phyloP scores from a whole-genome alignment of 1,284 basidiomycete genomes.

The Inonotus obliquus region DNA sequence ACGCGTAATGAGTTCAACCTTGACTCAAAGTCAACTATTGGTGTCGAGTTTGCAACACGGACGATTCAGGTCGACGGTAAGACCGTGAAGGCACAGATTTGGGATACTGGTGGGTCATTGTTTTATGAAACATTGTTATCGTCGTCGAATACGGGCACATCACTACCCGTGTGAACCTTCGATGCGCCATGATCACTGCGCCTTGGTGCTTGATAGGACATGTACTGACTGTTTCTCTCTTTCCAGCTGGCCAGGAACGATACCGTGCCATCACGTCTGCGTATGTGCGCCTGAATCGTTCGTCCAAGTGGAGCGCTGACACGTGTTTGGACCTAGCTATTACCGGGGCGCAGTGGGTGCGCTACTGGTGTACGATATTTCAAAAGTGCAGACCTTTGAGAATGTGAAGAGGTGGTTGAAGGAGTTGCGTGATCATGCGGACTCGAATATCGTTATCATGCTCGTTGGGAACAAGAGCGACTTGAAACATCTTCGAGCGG shows the following conservation, averaged over 20 bases:
- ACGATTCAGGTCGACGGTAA: conserved; percentile 94
- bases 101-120: conserved; percentile 84
- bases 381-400: conserved; percentile 93
- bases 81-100: conserved; percentile 98
- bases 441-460: conserved; percentile 94
- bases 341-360: conserved; percentile 97
- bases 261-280: conserved; percentile 99
- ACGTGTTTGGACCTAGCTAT: conserved; percentile 52
- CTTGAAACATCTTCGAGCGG: conserved; percentile 94
- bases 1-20: conserved; percentile 99
- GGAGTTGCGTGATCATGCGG: conserved; percentile 92
- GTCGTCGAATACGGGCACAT: neutral
- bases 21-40: conserved; percentile 98
- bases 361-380: conserved; percentile 89
- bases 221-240: neutral
- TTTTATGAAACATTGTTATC: neutral
- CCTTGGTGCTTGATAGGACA: neutral
- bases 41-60: conserved; percentile 98
- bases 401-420: conserved; percentile 98
- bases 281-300: conserved; percentile 41
- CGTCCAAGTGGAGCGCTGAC: neutral
- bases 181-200: neutral
- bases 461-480: conserved; percentile 96
- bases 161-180: neutral
- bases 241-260: conserved; percentile 91